Conservation (phyloP, 2,329 filamentous ascomycete species). For the Phaeosphaeria sp. region DNA sequence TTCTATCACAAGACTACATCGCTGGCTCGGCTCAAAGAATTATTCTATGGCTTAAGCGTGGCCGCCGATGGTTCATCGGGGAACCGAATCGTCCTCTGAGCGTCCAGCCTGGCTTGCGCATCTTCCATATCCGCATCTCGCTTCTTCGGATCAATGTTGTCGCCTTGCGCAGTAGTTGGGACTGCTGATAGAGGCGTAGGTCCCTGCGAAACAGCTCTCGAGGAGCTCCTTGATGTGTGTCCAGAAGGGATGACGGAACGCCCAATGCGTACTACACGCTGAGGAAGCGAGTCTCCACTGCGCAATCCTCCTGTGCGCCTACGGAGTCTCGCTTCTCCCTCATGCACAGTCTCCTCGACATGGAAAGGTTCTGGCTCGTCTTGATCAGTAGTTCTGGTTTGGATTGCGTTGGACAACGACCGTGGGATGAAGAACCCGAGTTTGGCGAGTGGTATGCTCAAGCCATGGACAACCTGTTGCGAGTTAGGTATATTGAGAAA, state of each 20-base stretch:
- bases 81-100: constrained; percentile 38
- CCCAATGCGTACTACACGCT: constrained; percentile 44
- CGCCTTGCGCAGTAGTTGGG: constrained; percentile 11
- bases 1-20: background rate
- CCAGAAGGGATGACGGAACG: constrained; percentile 40
- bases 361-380: constrained; percentile 41
- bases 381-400: constrained; percentile 19
- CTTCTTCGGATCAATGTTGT: constrained; percentile 2
- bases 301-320: constrained; percentile 31
- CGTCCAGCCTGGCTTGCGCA: constrained; percentile 4
- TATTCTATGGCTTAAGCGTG: background rate
- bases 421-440: constrained; percentile 67
- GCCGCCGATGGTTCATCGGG: constrained; percentile 28
- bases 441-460: constrained; percentile 80
- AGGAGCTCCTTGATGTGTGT: constrained; percentile 13
- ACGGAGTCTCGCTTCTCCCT: constrained; percentile 31
- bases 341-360: constrained; percentile 23
- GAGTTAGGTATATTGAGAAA: constrained; percentile 3
- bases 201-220: constrained; percentile 9
- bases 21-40: background rate
- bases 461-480: constrained; percentile 74
- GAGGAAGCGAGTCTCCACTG: constrained; percentile 30
- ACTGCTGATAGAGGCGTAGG: constrained; percentile 9
- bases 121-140: background rate
- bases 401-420: constrained; percentile 63